Base-by-base conservation (phyloP, 1,284 basidiomycete species). In the Takashimella tepidaria region DNA sequence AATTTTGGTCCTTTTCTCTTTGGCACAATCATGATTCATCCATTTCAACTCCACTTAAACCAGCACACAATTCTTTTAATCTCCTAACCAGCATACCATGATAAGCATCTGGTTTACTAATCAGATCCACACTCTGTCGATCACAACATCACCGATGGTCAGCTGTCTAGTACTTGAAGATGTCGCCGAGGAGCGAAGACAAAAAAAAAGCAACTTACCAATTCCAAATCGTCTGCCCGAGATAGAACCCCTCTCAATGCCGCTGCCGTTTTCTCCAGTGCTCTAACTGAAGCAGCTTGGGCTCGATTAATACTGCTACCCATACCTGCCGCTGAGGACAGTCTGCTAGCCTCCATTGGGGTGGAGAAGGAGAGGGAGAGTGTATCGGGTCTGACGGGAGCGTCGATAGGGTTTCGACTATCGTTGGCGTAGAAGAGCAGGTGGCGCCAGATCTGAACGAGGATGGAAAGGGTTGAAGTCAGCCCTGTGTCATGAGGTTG, bases 401-500 rank as follows among this genome's bases (percentile, higher is more conserved):
- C n/a, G 22, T 71, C 62, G 12, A 51, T 41, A 12, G 50, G 55
- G 10, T 55, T 53, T 42, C 61, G 66, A 23, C 68, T 67, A 44
- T 74, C 69, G 49, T 71, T 71, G 50, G 77, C 72, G 69, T 77
- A 81, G 63, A 76, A 77, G 19, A 83, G 79, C 40, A 93, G 69
- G 69, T 97, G 92, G 27, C 91, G 81, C 86, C 89, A 93, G 11
- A 92, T 79, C 23, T 51, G 37, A n/a, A n/a, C n/a, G n/a, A n/a
- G n/a, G n/a, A n/a, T n/a, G n/a, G 10, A n/a, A 51, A 31, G 27
- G 4, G 24, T 8, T 24, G 23, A 16, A 45, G 42, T 20, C 23
- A 41, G 5, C 22, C 41, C n/a, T 5, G 21, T 48, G 45, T 22
- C 23, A 3, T 40, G 4, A 23, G 16, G 27, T n/a, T n/a, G 5